Percentiles rank a stretch among this genome's conserved stretches.
phyloP scores from a whole-genome alignment of 805 yeast genomes.

The Candida nonsorbophila region DNA sequence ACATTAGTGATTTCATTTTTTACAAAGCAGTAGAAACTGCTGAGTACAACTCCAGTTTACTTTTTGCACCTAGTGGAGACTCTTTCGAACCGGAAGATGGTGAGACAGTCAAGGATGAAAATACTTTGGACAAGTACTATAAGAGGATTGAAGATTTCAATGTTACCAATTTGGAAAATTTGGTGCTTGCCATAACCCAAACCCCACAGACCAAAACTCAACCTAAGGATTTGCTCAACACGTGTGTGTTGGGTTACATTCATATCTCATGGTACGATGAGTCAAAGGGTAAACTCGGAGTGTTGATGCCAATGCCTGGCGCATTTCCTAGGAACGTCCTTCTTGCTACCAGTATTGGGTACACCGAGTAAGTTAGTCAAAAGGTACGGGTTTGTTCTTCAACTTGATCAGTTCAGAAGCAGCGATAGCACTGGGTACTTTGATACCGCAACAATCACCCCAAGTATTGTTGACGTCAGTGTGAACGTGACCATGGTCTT shows the following conservation, averaged over 20 bases:
- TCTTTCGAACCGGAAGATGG: constrained; percentile 29
- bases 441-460: constrained; percentile 98
- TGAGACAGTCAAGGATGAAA: constrained; percentile 17
- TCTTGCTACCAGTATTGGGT: constrained; percentile 73
- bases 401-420: constrained; percentile 54
- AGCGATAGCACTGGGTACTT: constrained; percentile 92
- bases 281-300: constrained; percentile 56
- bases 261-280: constrained; percentile 74
- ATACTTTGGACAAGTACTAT: constrained; percentile 27
- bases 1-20: constrained; percentile 53
- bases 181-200: constrained; percentile 59
- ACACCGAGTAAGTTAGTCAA: constrained; percentile 71
- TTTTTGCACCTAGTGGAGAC: constrained; percentile 41
- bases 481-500: constrained; percentile 16
- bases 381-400: constrained; percentile 49
- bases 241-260: constrained; percentile 75
- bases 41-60: constrained; percentile 29
- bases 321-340: constrained; percentile 70
- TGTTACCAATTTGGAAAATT: constrained; percentile 61
- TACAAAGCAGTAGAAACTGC: constrained; percentile 50
- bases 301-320: constrained; percentile 86
- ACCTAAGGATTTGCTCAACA: constrained; percentile 44
- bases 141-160: constrained; percentile 38
- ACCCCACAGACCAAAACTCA: constrained; percentile 27
- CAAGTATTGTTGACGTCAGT: constrained; percentile 46